phyloP scores from a whole-genome alignment of 139 green algal genomes.

The Dunaliella primolecta region DNA sequence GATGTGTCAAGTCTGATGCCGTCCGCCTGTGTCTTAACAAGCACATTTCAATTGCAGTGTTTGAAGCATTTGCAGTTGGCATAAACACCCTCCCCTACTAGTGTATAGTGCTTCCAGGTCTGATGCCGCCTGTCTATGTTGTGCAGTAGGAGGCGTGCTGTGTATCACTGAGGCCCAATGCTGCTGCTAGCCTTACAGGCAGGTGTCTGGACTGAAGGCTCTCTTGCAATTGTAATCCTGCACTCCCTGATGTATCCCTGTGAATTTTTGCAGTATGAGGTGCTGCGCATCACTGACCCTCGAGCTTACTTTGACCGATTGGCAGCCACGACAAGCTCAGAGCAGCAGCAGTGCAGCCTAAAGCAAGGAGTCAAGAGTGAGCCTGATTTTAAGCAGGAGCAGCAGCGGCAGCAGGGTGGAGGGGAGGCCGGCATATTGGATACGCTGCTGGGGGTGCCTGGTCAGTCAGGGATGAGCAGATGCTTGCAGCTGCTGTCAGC shows the following conservation, averaged over 20 bases:
- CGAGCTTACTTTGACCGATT: constrained; percentile 6
- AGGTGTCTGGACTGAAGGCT: not conserved
- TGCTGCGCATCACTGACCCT: not conserved
- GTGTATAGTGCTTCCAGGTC: too few species aligned
- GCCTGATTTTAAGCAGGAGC: not conserved
- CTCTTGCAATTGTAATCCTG: not conserved
- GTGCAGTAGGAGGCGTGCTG: too few species aligned
- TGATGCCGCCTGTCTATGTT: too few species aligned
- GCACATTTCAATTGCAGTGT: too few species aligned
- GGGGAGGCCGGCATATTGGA: not conserved
- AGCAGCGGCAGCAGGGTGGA: not conserved
- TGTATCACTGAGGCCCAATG: too few species aligned
- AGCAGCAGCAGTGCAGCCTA: not conserved
- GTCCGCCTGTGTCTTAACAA: too few species aligned
- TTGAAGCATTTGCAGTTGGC: too few species aligned
- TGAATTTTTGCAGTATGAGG: not conserved
- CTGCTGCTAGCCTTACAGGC: too few species aligned
- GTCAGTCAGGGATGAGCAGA: not conserved
- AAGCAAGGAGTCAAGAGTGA: not conserved
- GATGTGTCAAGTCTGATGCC: too few species aligned
- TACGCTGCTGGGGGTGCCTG: not conserved
- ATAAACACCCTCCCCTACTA: too few species aligned
- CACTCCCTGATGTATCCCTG: not conserved
- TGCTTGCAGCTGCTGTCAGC: not conserved
- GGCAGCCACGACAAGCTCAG: not conserved